Evolutionary conservation across 2,329 filamentous ascomycete species (phyloP).

Genomic region (Cercospora nicotianae): DNA sequence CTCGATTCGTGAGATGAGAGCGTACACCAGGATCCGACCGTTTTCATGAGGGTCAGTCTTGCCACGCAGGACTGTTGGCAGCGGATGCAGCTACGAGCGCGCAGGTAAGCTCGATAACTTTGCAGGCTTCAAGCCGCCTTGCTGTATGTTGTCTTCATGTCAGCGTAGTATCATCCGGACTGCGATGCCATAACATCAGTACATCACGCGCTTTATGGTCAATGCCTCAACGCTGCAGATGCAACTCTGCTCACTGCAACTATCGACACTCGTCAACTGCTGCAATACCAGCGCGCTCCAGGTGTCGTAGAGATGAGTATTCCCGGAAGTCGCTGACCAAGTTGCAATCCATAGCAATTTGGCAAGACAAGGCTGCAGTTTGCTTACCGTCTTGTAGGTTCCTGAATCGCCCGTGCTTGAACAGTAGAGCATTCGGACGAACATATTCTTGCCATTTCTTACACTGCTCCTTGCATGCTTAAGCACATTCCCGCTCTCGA

Average conservation of each 20-base stretch:
- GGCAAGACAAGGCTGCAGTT: neutral
- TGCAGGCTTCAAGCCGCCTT: neutral
- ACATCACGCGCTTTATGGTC: neutral
- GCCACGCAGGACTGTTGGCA: neutral
- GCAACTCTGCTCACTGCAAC: neutral
- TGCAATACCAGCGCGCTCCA: neutral
- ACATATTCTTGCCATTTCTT: neutral
- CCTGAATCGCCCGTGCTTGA: neutral
- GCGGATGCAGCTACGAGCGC: neutral
- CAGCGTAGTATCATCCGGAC: neutral
- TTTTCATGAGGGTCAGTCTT: neutral
- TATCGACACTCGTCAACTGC: neutral
- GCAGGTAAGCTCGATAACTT: neutral
- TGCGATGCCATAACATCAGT: neutral
- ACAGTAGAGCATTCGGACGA: neutral
- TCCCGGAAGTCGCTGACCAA: neutral
- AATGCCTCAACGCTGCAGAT: neutral
- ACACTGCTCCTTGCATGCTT: neutral
- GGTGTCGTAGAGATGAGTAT: neutral
- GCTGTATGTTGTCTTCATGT: neutral
- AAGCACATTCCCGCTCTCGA: neutral
- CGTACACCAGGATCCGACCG: neutral
- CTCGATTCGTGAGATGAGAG: neutral
- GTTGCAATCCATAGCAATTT: neutral
- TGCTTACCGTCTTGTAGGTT: neutral